Evolutionary conservation across 2,329 filamentous ascomycete species (phyloP).

Genomic region (Colletotrichum higginsianum): DNA sequence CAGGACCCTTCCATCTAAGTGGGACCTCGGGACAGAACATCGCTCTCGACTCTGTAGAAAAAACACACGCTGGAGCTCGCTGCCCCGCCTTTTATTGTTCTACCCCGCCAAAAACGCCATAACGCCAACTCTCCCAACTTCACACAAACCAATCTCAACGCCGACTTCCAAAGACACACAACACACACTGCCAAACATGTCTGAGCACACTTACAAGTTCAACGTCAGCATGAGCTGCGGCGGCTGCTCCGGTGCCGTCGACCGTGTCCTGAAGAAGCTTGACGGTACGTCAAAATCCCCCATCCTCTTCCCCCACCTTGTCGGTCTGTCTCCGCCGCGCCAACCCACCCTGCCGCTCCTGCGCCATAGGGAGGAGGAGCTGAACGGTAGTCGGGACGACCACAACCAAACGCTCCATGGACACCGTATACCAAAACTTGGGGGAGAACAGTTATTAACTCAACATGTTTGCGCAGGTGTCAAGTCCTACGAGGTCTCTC

Average conservation of each 20-base stretch:
- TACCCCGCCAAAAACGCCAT: slow-evolving; percentile 42
- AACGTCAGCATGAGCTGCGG: slow-evolving; percentile 94
- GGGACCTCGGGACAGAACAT: slow-evolving; percentile 2
- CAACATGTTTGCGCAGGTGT: slow-evolving; percentile 71
- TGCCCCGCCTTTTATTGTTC: slow-evolving; percentile 37
- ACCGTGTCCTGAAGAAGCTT: slow-evolving; percentile 92
- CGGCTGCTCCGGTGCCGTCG: slow-evolving; percentile 95
- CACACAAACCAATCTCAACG: slow-evolving; percentile 1
- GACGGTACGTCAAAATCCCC: slow-evolving; percentile 73
- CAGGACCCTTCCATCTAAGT: slow-evolving; percentile 6
- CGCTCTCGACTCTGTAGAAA: neutral
- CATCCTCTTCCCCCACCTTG: neutral
- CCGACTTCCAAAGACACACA: neutral
- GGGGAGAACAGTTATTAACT: slow-evolving; percentile 6
- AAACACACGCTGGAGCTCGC: slow-evolving; percentile 14
- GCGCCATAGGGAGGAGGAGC: neutral
- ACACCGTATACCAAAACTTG: neutral
- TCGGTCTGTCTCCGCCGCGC: neutral
- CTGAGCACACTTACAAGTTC: slow-evolving; percentile 95
- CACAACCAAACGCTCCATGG: neutral
- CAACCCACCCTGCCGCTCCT: neutral
- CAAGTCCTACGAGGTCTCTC: slow-evolving; percentile 87
- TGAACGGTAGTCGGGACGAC: slow-evolving; percentile 3
- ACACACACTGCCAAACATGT: slow-evolving; percentile 66
- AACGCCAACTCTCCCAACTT: slow-evolving; percentile 29